A percentile compares a stretch with the other conserved stretches of the same genome.
Conservation (phyloP, 495 filamentous ascomycete genomes). For the Penicillium ucsense region DNA sequence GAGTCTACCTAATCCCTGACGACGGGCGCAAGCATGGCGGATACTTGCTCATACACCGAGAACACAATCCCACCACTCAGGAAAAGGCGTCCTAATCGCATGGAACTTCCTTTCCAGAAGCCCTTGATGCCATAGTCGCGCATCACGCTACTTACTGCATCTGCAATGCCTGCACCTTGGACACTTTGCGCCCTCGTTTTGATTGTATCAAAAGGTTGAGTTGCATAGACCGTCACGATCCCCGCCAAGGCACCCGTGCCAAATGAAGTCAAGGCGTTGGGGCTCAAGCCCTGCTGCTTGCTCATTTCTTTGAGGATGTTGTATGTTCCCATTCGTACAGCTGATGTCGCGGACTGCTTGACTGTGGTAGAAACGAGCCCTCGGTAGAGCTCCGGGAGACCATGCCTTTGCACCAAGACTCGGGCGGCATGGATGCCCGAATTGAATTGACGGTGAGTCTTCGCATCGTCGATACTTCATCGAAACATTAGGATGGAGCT, state of each 20-base stretch:
- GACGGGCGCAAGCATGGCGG: constrained; percentile 1
- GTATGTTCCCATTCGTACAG: constrained; percentile 57
- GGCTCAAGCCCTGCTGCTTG: constrained; percentile 28
- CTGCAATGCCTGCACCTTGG: constrained; percentile 35
- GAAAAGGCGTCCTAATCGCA: constrained; percentile 54
- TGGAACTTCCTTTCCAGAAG: constrained; percentile 59
- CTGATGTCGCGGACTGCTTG: constrained; percentile 58
- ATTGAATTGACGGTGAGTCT: constrained; percentile 38
- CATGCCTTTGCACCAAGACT: constrained; percentile 39
- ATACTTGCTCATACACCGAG: constrained; percentile 50
- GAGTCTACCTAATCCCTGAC: no score
- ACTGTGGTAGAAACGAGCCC: constrained; percentile 53
- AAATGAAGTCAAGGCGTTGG: constrained; percentile 44
- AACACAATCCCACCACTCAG: constrained; percentile 59
- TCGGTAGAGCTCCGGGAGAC: constrained; percentile 45
- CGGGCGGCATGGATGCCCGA: constrained; percentile 41
- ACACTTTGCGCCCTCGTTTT: constrained; percentile 56
- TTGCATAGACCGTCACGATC: constrained; percentile 49
- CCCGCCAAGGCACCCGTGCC: constrained; percentile 52
- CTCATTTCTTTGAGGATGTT: constrained; percentile 56
- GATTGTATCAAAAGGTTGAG: constrained; percentile 59
- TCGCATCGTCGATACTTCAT: constrained; percentile 51
- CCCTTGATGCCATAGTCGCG: constrained; percentile 47
- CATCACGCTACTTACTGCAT: constrained; percentile 43
- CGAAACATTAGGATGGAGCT: neutral